phyloP scores from a whole-genome alignment of 345 rosid species.

The Ceriops tagal region DNA sequence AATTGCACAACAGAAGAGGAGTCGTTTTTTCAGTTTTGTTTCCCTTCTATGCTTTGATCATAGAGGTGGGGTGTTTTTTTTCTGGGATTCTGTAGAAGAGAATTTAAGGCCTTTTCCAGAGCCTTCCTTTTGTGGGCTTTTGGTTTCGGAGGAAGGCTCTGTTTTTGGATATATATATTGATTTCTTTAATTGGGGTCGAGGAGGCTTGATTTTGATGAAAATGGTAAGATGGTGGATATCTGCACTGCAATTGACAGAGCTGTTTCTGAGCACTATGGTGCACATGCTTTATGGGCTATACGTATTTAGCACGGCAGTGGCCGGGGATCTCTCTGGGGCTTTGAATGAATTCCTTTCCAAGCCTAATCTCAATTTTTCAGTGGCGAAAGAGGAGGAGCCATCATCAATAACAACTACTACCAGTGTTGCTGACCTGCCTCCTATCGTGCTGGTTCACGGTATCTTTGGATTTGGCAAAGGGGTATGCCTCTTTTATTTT shows the following conservation, averaged over 20 bases:
- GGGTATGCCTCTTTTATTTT: slow-evolving; percentile 38
- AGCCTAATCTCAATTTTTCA: slow-evolving; percentile 34
- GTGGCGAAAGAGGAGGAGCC: slow-evolving; percentile 35
- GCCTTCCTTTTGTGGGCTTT: slow-evolving; percentile 19
- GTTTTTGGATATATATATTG: neutral
- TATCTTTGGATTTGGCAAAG: slow-evolving; percentile 97
- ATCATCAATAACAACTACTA: slow-evolving; percentile 1
- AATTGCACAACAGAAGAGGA: neutral
- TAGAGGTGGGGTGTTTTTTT: neutral
- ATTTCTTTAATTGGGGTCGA: neutral
- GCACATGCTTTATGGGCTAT: slow-evolving; percentile 74
- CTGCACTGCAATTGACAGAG: slow-evolving; percentile 72
- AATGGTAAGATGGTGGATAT: slow-evolving; percentile 65
- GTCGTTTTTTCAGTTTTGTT: too few species aligned
- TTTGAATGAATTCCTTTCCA: slow-evolving; percentile 51
- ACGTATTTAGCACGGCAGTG: slow-evolving; percentile 81
- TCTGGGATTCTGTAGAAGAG: neutral
- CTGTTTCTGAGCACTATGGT: slow-evolving; percentile 66
- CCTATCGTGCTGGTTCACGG: slow-evolving; percentile 97
- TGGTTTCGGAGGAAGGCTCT: slow-evolving; percentile 29
- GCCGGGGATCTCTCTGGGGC: slow-evolving; percentile 77
- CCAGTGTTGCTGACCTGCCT: slow-evolving; percentile 44
- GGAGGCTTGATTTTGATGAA: too few species aligned
- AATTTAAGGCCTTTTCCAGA: slow-evolving; percentile 1
- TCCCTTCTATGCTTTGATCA: too few species aligned